A percentile compares a stretch with the other conserved stretches of the same genome.
phyloP scores from a whole-genome alignment of 2,329 filamentous ascomycete species.

The Penicillium psychrosexuale region DNA sequence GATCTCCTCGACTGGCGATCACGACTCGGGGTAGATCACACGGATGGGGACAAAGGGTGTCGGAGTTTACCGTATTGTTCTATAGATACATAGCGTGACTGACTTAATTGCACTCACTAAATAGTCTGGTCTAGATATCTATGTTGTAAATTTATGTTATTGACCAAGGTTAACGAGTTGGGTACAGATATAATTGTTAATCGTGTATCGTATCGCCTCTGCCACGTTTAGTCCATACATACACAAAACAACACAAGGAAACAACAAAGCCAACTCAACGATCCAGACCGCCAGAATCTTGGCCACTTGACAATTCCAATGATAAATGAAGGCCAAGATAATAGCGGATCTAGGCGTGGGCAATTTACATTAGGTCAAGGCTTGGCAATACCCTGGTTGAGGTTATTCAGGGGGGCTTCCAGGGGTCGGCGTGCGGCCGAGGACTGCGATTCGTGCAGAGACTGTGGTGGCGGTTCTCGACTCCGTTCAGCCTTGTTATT shows the following conservation, averaged over 20 bases:
- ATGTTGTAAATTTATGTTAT: too few species aligned
- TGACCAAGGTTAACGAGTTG: too few species aligned
- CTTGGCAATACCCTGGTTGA: conserved; percentile 19
- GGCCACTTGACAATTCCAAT: conserved; percentile 8
- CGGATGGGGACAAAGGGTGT: neutral
- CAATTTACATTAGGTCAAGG: conserved; percentile 1
- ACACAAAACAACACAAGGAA: neutral
- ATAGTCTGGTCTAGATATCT: too few species aligned
- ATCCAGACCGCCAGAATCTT: conserved; percentile 16
- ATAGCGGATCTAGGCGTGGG: conserved; percentile 17
- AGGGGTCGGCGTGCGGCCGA: neutral
- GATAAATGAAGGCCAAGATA: conserved; percentile 5
- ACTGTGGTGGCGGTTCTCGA: neutral
- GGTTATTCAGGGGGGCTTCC: conserved; percentile 18
- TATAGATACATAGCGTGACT: too few species aligned
- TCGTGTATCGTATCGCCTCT: too few species aligned
- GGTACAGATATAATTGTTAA: too few species aligned
- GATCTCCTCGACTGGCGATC: conserved; percentile 5
- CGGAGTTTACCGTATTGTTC: neutral
- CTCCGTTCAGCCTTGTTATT: neutral
- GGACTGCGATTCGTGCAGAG: neutral
- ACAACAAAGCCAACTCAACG: conserved; percentile 2
- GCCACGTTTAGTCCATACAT: neutral
- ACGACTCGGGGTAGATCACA: conserved; percentile 4
- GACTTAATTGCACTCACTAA: too few species aligned